Percentiles rank a stretch among this genome's conserved stretches.
Conservation (phyloP, 768 basidiomycete species). For the Galerina sulciceps region DNA sequence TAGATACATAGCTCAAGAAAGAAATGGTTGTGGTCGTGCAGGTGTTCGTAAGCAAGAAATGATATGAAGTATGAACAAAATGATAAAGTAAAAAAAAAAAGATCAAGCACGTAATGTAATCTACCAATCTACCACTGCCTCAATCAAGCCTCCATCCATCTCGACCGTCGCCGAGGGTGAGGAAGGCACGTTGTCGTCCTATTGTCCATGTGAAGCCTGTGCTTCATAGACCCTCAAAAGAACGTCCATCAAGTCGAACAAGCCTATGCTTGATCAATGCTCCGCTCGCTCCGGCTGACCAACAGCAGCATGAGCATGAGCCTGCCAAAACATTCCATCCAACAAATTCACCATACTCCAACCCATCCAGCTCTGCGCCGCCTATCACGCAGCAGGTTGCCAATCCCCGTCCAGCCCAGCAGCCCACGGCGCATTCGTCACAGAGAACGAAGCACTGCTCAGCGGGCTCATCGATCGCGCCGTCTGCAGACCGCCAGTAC, state of each 20-base stretch:
- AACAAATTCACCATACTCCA: too few species aligned
- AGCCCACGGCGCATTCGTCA: conserved; percentile 41
- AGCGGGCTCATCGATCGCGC: conserved; percentile 28
- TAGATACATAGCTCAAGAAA: background rate
- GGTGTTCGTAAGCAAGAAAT: background rate
- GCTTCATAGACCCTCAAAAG: background rate
- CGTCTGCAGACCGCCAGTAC: background rate
- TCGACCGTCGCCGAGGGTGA: too few species aligned
- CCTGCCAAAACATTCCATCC: background rate
- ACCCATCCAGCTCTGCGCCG: too few species aligned
- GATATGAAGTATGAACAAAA: background rate
- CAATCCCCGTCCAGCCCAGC: conserved; percentile 43
- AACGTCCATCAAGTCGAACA: background rate
- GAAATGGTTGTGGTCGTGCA: background rate
- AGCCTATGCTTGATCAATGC: too few species aligned
- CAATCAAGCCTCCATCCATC: background rate
- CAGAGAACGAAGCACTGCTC: conserved; percentile 27
- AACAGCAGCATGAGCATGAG: background rate
- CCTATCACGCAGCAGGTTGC: conserved; percentile 25
- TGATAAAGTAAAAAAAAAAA: background rate
- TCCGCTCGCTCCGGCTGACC: too few species aligned
- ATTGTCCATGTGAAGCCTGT: conserved; percentile 7
- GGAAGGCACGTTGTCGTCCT: background rate
- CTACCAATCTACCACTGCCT: background rate
- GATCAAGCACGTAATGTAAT: background rate